phyloP scores from a whole-genome alignment of 2,329 filamentous ascomycete genomes.

The Zymoseptoria tritici region DNA sequence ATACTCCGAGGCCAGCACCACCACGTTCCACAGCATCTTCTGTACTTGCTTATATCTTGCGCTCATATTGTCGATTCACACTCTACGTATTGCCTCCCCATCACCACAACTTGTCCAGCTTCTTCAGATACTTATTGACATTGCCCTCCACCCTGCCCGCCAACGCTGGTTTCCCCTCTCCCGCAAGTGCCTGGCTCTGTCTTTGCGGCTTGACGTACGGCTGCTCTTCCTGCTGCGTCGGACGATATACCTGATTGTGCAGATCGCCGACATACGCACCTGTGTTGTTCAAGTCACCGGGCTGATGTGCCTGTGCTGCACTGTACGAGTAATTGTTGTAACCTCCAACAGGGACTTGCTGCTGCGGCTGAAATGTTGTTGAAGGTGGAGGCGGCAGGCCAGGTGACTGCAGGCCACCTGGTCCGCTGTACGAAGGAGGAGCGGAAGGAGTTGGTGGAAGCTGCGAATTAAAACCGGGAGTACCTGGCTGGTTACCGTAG shows the following conservation, averaged over 20 bases:
- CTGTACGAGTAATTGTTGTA: conserved; percentile 50
- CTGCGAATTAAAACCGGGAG: conserved; percentile 18
- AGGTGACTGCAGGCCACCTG: conserved; percentile 34
- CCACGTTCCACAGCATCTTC: no score
- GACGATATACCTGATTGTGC: conserved; percentile 63
- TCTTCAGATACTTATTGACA: conserved; percentile 10
- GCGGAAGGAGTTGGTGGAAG: conserved; percentile 29
- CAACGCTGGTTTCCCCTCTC: not conserved
- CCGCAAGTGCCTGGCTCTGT: conserved; percentile 1
- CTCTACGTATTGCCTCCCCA: not conserved
- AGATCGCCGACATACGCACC: conserved; percentile 44
- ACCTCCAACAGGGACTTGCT: conserved; percentile 31
- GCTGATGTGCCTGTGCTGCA: conserved; percentile 23
- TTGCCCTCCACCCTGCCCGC: conserved; percentile 8
- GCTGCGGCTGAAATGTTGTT: conserved; percentile 23
- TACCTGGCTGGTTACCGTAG: conserved; percentile 19
- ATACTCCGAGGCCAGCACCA: not conserved
- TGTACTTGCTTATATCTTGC: no score
- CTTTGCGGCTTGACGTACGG: conserved; percentile 19
- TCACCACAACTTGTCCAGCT: conserved; percentile 12
- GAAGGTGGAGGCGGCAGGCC: conserved; percentile 30
- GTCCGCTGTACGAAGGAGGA: conserved; percentile 28
- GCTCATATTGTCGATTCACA: not conserved
- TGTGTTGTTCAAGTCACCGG: conserved; percentile 13
- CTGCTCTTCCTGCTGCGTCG: conserved; percentile 53